A percentile compares a stretch with the other conserved stretches of the same genome.
phyloP scores from a whole-genome alignment of 2,329 filamentous ascomycete genomes.

The Calonectria fujianensis region DNA sequence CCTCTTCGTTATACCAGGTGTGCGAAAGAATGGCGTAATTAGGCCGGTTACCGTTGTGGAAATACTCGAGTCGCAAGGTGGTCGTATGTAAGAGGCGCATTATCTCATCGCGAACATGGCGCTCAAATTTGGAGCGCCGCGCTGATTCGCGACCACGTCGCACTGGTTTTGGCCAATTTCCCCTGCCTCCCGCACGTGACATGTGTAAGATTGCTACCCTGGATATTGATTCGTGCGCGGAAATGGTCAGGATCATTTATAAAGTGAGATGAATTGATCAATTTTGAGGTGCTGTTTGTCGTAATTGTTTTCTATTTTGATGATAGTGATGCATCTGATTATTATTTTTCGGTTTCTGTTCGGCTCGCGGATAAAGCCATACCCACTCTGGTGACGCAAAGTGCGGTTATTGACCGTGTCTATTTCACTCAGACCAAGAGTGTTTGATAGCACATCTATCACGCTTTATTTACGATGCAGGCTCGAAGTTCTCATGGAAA shows the following conservation, averaged over 20 bases:
- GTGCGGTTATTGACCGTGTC: too few species aligned
- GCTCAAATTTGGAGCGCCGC: not conserved
- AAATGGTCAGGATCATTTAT: not conserved
- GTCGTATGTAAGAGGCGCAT: slow-evolving; percentile 38
- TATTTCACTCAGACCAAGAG: not conserved
- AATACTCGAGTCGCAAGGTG: slow-evolving; percentile 24
- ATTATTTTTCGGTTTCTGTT: not conserved
- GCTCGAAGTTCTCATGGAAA: not conserved
- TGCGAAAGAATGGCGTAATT: slow-evolving; percentile 62
- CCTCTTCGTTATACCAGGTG: slow-evolving; percentile 58
- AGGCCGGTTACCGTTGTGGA: not conserved
- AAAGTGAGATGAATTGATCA: not conserved
- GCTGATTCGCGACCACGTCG: not conserved
- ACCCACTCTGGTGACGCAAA: too few species aligned
- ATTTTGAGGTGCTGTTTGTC: not conserved
- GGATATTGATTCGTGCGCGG: not conserved
- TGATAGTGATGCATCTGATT: not conserved
- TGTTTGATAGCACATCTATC: not conserved
- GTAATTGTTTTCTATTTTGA: not conserved
- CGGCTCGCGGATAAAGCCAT: not conserved
- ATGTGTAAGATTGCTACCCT: not conserved
- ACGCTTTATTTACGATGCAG: not conserved
- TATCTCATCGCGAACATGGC: not conserved
- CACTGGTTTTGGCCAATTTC: not conserved
- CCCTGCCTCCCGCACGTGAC: not conserved